phyloP scores from a whole-genome alignment of 306 rosid genomes.

The Fagus crenata region DNA sequence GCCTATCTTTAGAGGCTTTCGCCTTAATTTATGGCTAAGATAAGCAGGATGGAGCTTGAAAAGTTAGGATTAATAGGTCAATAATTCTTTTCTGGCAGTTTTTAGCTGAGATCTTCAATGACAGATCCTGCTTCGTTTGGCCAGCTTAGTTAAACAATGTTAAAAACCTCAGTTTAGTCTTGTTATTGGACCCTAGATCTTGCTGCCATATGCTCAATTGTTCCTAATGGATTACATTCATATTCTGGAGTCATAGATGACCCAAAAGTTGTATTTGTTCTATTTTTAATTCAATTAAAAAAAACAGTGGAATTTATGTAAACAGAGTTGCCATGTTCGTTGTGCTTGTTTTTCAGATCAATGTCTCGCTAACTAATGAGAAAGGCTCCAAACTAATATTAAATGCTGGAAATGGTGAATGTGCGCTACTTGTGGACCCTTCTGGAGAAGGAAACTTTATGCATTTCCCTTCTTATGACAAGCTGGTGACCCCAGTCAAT shows the following conservation, averaged over 20 bases:
- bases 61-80: neutral
- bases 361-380: constrained; percentile 22
- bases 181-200: neutral
- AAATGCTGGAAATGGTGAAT: constrained; percentile 49
- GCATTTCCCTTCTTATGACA: constrained; percentile 61
- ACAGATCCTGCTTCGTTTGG: neutral
- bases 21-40: neutral
- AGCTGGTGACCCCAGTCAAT: constrained; percentile 69
- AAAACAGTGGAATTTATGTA: neutral
- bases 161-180: neutral
- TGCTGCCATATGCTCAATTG: neutral
- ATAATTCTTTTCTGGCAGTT: neutral
- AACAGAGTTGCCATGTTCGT: constrained; percentile 2
- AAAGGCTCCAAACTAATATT: constrained; percentile 38
- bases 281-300: neutral
- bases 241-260: neutral
- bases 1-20: neutral
- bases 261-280: neutral
- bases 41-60: constrained; percentile 1
- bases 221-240: neutral
- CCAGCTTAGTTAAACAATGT: neutral
- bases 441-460: constrained; percentile 31
- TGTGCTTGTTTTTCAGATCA: constrained; percentile 47
- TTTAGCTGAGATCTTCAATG: neutral
- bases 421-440: constrained; percentile 41